Conservation (phyloP, 2,329 filamentous ascomycete species). For the Calonectria honghensis region DNA sequence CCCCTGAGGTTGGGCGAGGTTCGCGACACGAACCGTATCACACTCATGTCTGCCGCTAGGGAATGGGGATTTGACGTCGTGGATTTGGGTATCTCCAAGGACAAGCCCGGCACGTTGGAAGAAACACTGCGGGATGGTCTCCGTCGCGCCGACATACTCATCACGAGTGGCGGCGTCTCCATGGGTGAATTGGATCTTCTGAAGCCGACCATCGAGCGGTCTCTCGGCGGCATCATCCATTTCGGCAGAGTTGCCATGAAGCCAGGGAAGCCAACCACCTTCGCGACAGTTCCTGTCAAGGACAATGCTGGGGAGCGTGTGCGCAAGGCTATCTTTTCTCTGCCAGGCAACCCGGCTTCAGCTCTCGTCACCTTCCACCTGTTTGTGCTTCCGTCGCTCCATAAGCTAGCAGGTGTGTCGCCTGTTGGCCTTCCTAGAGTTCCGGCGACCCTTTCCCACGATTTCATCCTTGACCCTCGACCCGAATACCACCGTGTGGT, state of each 20-base stretch:
- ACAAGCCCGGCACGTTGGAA: slow-evolving; percentile 84
- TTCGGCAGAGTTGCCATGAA: slow-evolving; percentile 99
- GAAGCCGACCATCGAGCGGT: slow-evolving; percentile 95
- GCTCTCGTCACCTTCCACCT: slow-evolving; percentile 95
- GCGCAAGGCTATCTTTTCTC: slow-evolving; percentile 86
- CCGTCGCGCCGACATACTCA: slow-evolving; percentile 84
- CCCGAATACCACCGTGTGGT: slow-evolving; percentile 94
- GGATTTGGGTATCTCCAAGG: slow-evolving; percentile 90
- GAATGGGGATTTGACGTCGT: slow-evolving; percentile 86
- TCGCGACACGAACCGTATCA: slow-evolving; percentile 93
- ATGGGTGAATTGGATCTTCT: slow-evolving; percentile 99
- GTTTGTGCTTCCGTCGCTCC: slow-evolving; percentile 92
- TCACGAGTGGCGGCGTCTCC: slow-evolving; percentile 95
- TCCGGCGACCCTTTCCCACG: slow-evolving; percentile 81
- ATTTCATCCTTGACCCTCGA: slow-evolving; percentile 84
- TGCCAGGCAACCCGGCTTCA: slow-evolving; percentile 95
- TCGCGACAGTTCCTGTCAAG: slow-evolving; percentile 87
- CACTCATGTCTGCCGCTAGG: slow-evolving; percentile 84
- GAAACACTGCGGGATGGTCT: slow-evolving; percentile 84
- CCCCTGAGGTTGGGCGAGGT: slow-evolving; percentile 87
- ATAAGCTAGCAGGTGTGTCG: slow-evolving; percentile 82
- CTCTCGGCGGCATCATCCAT: slow-evolving; percentile 93
- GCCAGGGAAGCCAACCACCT: slow-evolving; percentile 97
- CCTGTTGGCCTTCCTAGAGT: slow-evolving; percentile 83
- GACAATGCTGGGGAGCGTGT: slow-evolving; percentile 74